Conservation (phyloP, 805 yeast genomes). For the Lipomyces sp. region DNA sequence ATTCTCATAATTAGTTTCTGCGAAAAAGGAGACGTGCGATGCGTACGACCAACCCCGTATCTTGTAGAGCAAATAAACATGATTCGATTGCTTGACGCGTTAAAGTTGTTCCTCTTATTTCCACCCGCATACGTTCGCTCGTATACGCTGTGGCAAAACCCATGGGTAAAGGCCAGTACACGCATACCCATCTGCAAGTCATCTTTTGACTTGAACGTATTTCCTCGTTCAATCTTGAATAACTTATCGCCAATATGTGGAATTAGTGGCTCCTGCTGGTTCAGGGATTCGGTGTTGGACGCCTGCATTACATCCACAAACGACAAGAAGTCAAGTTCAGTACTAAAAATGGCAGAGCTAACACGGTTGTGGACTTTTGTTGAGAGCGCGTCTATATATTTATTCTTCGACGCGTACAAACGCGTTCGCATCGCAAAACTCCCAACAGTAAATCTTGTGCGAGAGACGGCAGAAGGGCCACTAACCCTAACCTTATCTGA, state of each 20-base stretch:
- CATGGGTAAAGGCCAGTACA: neutral
- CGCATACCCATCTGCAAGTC: neutral
- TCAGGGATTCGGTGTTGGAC: neutral
- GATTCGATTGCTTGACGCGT: neutral
- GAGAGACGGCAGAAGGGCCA: no score
- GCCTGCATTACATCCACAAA: neutral
- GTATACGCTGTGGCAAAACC: slow-evolving; percentile 1
- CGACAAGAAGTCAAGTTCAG: neutral
- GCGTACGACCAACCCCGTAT: neutral
- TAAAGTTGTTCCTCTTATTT: neutral
- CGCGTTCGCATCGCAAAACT: no score
- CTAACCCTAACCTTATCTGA: neutral
- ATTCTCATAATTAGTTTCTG: neutral
- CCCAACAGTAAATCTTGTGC: no score
- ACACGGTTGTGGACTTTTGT: neutral
- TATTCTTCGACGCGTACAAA: no score
- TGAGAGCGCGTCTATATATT: no score
- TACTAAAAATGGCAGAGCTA: neutral
- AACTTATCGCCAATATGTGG: neutral
- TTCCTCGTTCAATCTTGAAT: neutral
- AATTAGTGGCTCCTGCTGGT: neutral
- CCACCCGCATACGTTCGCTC: neutral
- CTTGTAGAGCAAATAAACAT: neutral
- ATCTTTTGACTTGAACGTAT: neutral
- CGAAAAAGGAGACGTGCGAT: neutral